A percentile compares a stretch with the other conserved stretches of the same genome.
Evolutionary conservation across 495 filamentous ascomycete genomes (phyloP).

Genomic region (Penicillium mononematosum): DNA sequence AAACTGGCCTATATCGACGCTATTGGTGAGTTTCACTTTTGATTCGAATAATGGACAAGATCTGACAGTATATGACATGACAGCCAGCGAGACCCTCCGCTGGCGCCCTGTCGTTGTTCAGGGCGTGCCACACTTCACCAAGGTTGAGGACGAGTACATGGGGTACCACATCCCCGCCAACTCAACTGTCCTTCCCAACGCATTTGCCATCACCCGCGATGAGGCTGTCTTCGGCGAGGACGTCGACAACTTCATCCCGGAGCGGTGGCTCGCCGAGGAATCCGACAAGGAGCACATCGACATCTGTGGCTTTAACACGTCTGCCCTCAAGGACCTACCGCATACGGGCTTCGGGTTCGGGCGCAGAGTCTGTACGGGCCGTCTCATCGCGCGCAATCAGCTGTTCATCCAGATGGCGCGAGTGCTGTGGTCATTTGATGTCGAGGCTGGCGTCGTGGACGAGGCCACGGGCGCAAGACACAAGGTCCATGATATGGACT

Average conservation of each 20-base stretch:
- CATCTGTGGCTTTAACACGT: background rate
- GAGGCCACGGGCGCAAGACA: background rate
- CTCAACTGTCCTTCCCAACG: slow-evolving; percentile 13
- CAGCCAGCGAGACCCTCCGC: slow-evolving; percentile 50
- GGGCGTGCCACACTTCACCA: slow-evolving; percentile 21
- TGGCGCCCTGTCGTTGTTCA: slow-evolving; percentile 51
- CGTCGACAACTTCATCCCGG: slow-evolving; percentile 27
- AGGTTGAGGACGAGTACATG: slow-evolving; percentile 12
- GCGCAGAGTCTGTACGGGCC: background rate
- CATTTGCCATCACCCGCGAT: slow-evolving; percentile 14
- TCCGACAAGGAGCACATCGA: background rate
- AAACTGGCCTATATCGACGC: slow-evolving; percentile 47
- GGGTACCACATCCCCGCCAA: slow-evolving; percentile 21
- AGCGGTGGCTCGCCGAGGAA: slow-evolving; percentile 16
- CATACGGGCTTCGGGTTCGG: background rate
- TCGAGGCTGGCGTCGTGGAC: slow-evolving; percentile 1
- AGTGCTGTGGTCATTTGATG: background rate
- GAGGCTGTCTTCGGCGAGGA: slow-evolving; percentile 12
- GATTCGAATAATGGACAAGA: background rate
- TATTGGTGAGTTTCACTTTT: slow-evolving; percentile 18
- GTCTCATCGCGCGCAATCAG: slow-evolving; percentile 1
- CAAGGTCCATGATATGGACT: slow-evolving; percentile 1
- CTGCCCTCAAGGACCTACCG: background rate
- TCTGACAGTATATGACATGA: background rate
- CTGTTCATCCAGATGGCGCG: slow-evolving; percentile 1